A percentile compares a stretch with the other conserved stretches of the same genome.
phyloP scores from a whole-genome alignment of 169 alveolate genomes.

The Babesia bigemina region DNA sequence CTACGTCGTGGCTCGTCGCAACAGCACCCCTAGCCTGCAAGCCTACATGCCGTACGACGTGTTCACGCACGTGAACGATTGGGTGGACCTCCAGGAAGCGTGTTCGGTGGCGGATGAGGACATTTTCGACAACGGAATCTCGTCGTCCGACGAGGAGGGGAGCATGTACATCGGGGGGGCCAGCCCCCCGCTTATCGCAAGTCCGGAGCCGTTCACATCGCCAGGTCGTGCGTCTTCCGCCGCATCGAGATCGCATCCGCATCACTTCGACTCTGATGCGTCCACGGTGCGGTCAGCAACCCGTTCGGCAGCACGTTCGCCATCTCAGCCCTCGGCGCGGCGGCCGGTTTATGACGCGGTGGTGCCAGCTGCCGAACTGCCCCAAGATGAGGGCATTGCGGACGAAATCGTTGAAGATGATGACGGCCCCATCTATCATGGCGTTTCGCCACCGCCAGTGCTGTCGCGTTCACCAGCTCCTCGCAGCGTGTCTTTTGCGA shows the following conservation, averaged over 20 bases:
- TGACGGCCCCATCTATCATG: not conserved
- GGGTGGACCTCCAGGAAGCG: slow-evolving; percentile 13
- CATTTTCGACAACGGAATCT: slow-evolving; percentile 56
- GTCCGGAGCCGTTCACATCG: not conserved
- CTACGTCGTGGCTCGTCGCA: slow-evolving; percentile 60
- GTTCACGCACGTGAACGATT: slow-evolving; percentile 18
- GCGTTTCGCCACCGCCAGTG: not conserved
- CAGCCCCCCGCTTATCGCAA: slow-evolving; percentile 9
- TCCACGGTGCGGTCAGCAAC: not conserved
- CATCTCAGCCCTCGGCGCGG: not conserved
- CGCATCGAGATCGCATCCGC: not conserved
- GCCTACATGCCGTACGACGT: slow-evolving; percentile 43
- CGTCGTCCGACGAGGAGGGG: slow-evolving; percentile 44
- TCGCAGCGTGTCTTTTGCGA: slow-evolving; percentile 16
- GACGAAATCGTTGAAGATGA: not conserved
- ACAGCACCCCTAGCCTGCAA: slow-evolving; percentile 28
- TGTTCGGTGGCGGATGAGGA: slow-evolving; percentile 21
- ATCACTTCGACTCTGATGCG: not conserved
- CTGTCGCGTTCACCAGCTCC: slow-evolving; percentile 7
- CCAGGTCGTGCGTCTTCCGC: not conserved
- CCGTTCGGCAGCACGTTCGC: slow-evolving; percentile 4
- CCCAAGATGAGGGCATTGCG: slow-evolving; percentile 16
- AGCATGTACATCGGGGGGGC: not conserved
- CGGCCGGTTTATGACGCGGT: not conserved
- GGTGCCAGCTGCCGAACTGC: not conserved